These are phyloP conservation scores for Trichosporon coremiiforme DNA, from an alignment of 1,284 basidiomycete genomes.

Conservation along the genomic window DNA sequence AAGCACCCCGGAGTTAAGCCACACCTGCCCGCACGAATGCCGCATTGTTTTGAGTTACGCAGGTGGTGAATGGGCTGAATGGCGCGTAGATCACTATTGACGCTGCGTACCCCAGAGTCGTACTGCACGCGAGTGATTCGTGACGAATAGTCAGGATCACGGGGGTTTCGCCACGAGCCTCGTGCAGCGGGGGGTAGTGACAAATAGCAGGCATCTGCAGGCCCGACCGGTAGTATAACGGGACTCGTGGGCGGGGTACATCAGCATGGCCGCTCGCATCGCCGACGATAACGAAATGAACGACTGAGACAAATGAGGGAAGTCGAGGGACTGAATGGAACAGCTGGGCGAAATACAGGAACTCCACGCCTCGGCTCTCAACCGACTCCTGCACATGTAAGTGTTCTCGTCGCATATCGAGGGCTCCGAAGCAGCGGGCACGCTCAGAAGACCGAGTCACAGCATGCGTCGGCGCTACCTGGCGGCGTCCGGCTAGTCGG, in stretches of 20 bases:
- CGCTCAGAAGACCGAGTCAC: background rate
- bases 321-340: background rate
- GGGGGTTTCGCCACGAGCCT: background rate
- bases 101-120: background rate
- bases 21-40: background rate
- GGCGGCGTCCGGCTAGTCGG: background rate
- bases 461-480: background rate
- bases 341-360: background rate
- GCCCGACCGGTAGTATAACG: no score
- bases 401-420: background rate
- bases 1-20: background rate
- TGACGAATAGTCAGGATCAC: background rate
- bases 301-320: slow-evolving; percentile 3
- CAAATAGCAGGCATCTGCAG: background rate
- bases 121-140: background rate
- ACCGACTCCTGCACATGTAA: background rate
- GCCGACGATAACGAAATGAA: background rate
- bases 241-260: background rate
- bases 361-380: background rate
- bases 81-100: slow-evolving; percentile 5
- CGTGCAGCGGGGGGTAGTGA: background rate
- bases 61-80: background rate
- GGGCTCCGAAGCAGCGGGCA: background rate
- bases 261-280: background rate
- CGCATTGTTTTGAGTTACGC: background rate